A percentile compares a stretch with the other conserved stretches of the same genome.
Conservation (phyloP, 2,329 filamentous ascomycete genomes). For the Aspergillus transmontanensis region DNA sequence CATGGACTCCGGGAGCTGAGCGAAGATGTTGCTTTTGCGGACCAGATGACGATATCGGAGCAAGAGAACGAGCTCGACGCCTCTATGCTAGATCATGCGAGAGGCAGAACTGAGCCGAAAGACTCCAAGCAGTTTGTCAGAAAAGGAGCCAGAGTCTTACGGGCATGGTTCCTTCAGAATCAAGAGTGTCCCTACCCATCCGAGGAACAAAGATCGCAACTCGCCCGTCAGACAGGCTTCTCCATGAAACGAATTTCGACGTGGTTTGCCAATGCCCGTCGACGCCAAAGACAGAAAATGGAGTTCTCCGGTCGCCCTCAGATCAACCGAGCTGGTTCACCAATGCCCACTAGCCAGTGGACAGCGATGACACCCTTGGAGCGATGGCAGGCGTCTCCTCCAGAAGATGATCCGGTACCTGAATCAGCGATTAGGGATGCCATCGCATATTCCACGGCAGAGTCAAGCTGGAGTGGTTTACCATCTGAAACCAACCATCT, state of each 20-base stretch:
- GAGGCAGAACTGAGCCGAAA: conserved; percentile 18
- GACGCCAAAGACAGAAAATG: conserved; percentile 47
- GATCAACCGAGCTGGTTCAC: conserved; percentile 45
- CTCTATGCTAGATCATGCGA: not conserved
- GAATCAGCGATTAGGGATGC: conserved; percentile 44
- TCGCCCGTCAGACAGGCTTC: conserved; percentile 49
- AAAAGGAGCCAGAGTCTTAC: conserved; percentile 49
- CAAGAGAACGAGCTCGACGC: not conserved
- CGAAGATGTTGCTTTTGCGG: conserved; percentile 19
- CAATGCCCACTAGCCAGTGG: conserved; percentile 42
- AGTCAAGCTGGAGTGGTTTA: not conserved
- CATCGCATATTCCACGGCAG: conserved; percentile 24
- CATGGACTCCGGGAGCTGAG: conserved; percentile 51
- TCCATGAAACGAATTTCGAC: conserved; percentile 50
- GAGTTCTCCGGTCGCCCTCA: conserved; percentile 18
- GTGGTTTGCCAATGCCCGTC: conserved; percentile 56
- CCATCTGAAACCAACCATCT: conserved; percentile 4
- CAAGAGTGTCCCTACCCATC: conserved; percentile 53
- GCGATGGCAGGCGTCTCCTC: conserved; percentile 48
- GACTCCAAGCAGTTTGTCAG: conserved; percentile 45
- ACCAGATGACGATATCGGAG: conserved; percentile 3
- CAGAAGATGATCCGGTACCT: conserved; percentile 49
- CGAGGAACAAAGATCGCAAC: conserved; percentile 47
- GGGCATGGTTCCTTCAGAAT: conserved; percentile 51
- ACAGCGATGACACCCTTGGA: conserved; percentile 51